Percentiles rank a stretch among this genome's conserved stretches.
Evolutionary conservation across 2,329 filamentous ascomycete genomes (phyloP).

Genomic region (Orbilia brochopaga): DNA sequence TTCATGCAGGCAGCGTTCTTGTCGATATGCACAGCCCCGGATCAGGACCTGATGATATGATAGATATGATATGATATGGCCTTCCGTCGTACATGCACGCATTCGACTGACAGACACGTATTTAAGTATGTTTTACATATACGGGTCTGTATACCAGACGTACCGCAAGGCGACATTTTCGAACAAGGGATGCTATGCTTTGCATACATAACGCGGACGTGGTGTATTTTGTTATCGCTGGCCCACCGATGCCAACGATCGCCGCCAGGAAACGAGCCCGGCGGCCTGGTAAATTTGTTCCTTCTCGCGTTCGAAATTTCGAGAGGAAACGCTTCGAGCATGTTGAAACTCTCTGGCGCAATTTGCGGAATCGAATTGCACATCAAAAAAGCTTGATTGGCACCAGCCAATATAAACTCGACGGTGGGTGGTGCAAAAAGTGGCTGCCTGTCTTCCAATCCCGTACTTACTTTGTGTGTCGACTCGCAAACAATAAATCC

Average conservation of each 20-base stretch:
- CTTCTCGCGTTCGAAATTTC: neutral
- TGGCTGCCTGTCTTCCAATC: too few species aligned
- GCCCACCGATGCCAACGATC: neutral
- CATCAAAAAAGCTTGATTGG: too few species aligned
- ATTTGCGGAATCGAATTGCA: too few species aligned
- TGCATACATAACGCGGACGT: too few species aligned
- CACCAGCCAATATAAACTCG: too few species aligned
- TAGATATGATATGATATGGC: neutral
- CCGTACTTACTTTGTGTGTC: neutral
- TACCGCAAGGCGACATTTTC: too few species aligned
- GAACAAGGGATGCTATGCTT: too few species aligned
- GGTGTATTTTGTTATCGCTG: neutral
- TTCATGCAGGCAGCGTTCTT: neutral
- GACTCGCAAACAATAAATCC: neutral
- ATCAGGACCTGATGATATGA: constrained; percentile 3
- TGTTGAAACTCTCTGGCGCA: constrained; percentile 4
- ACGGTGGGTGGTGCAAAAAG: too few species aligned
- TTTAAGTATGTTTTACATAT: too few species aligned
- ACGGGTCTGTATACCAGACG: too few species aligned
- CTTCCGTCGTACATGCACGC: neutral
- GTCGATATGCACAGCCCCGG: constrained; percentile 6
- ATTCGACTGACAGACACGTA: constrained; percentile 7
- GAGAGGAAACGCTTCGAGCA: too few species aligned
- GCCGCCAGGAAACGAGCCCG: neutral
- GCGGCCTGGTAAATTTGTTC: constrained; percentile 1